Conservation (phyloP, 2,329 filamentous ascomycete genomes). For the Pleoardoris graminearum region DNA sequence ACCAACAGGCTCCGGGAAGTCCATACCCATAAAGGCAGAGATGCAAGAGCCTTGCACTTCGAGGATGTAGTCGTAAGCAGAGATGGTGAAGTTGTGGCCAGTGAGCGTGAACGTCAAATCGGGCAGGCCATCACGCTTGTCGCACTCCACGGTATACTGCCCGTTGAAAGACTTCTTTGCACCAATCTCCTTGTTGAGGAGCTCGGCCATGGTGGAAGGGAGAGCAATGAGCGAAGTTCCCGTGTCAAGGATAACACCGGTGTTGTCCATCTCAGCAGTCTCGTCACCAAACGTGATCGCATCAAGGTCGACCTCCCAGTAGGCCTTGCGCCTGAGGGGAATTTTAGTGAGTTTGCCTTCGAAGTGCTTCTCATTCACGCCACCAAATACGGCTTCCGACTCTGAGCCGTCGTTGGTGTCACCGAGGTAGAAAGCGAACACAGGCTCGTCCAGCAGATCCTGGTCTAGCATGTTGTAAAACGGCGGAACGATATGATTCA, state of each 20-base stretch:
- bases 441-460: slow-evolving; percentile 83
- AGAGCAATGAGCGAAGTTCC: slow-evolving; percentile 97
- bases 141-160: slow-evolving; percentile 93
- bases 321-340: slow-evolving; percentile 95
- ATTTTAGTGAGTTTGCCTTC: slow-evolving; percentile 89
- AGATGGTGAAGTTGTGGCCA: slow-evolving; percentile 91
- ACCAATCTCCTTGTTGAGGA: slow-evolving; percentile 96
- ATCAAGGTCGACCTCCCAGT: slow-evolving; percentile 98
- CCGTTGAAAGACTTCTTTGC: slow-evolving; percentile 98
- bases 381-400: slow-evolving; percentile 89
- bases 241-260: slow-evolving; percentile 95
- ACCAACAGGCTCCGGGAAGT: slow-evolving; percentile 76
- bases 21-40: slow-evolving; percentile 97
- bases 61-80: slow-evolving; percentile 89
- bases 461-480: slow-evolving; percentile 97
- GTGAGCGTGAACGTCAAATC: slow-evolving; percentile 89
- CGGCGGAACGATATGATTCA: slow-evolving; percentile 90
- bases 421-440: slow-evolving; percentile 96
- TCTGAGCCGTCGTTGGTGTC: slow-evolving; percentile 70
- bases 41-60: slow-evolving; percentile 96
- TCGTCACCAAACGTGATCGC: slow-evolving; percentile 86
- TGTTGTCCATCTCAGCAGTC: slow-evolving; percentile 87
- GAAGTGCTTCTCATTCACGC: slow-evolving; percentile 79
- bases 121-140: slow-evolving; percentile 78
- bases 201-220: slow-evolving; percentile 86